These are phyloP conservation scores for Monilinia aucupariae DNA, from an alignment of 2,329 filamentous ascomycete species.

Conservation along the genomic window DNA sequence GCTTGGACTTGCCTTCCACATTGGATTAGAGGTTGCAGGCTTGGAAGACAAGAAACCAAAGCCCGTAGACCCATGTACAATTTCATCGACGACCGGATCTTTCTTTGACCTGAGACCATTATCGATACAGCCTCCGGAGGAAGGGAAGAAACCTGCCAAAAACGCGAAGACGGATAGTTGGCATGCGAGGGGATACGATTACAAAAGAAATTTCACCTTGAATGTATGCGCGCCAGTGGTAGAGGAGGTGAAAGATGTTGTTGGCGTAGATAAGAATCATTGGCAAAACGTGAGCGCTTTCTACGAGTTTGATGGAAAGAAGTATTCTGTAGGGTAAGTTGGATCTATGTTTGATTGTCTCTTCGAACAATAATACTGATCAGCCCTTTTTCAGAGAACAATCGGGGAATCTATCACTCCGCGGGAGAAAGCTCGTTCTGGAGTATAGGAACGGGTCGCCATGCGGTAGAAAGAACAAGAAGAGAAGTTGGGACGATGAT, in stretches of 20 bases:
- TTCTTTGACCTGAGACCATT: conserved; percentile 36
- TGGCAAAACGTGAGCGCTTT: conserved; percentile 77
- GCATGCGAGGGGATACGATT: conserved; percentile 68
- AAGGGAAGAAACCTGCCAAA: conserved; percentile 41
- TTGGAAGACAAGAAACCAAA: conserved; percentile 29
- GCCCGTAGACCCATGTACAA: conserved; percentile 32
- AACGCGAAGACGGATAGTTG: conserved; percentile 54
- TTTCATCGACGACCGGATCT: conserved; percentile 29
- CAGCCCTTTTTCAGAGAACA: conserved; percentile 18
- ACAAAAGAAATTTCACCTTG: conserved; percentile 74
- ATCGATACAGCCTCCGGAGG: conserved; percentile 27
- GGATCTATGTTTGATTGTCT: not conserved
- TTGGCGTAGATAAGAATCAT: conserved; percentile 54
- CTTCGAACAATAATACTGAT: conserved; percentile 2
- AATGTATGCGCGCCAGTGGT: conserved; percentile 78
- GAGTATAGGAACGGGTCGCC: conserved; percentile 75
- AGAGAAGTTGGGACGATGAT: conserved; percentile 34
- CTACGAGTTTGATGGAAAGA: conserved; percentile 60
- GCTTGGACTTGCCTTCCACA: conserved; percentile 28
- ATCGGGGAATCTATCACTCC: conserved; percentile 44
- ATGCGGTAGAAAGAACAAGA: conserved; percentile 50
- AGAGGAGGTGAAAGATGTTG: conserved; percentile 55
- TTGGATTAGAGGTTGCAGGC: conserved; percentile 26
- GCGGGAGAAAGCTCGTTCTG: conserved; percentile 69
- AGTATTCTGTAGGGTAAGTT: conserved; percentile 69